These are phyloP conservation scores for Setaria italica DNA, from an alignment of 202 grass and related monocot species.

Conservation along the genomic window DNA sequence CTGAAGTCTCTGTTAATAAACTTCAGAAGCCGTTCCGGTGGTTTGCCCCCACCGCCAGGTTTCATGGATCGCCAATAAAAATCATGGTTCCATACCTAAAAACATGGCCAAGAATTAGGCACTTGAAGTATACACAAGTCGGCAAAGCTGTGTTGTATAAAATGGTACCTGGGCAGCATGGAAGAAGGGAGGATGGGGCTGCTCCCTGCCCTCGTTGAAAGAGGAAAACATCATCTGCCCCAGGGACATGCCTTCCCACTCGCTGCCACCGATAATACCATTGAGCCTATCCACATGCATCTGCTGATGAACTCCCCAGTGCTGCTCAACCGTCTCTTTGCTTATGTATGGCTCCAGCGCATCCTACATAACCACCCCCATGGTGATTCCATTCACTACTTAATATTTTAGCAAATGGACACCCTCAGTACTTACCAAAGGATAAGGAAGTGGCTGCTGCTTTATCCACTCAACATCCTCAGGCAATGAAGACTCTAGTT, in stretches of 20 bases:
- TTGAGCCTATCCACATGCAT: constrained; percentile 75
- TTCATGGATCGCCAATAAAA: constrained; percentile 93
- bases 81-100: constrained; percentile 95
- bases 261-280: constrained; percentile 62
- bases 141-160: not conserved
- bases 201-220: constrained; percentile 73
- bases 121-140: not conserved
- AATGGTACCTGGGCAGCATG: constrained; percentile 74
- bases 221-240: constrained; percentile 69
- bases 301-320: constrained; percentile 78
- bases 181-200: constrained; percentile 67
- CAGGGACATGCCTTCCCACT: constrained; percentile 76
- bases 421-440: constrained; percentile 44
- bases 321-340: constrained; percentile 70
- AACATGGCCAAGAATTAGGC: not conserved
- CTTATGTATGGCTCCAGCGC: constrained; percentile 88
- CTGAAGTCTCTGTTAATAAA: constrained; percentile 88
- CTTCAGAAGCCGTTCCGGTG: constrained; percentile 57
- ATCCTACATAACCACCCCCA: constrained; percentile 47
- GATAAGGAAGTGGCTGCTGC: constrained; percentile 66
- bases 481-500: constrained; percentile 6
- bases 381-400: not conserved
- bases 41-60: constrained; percentile 66
- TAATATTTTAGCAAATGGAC: not conserved
- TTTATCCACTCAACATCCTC: constrained; percentile 51